A percentile compares a stretch with the other conserved stretches of the same genome.
Evolutionary conservation across 2,329 filamentous ascomycete species (phyloP).

Genomic region (Pseudocercospora fijiensis): DNA sequence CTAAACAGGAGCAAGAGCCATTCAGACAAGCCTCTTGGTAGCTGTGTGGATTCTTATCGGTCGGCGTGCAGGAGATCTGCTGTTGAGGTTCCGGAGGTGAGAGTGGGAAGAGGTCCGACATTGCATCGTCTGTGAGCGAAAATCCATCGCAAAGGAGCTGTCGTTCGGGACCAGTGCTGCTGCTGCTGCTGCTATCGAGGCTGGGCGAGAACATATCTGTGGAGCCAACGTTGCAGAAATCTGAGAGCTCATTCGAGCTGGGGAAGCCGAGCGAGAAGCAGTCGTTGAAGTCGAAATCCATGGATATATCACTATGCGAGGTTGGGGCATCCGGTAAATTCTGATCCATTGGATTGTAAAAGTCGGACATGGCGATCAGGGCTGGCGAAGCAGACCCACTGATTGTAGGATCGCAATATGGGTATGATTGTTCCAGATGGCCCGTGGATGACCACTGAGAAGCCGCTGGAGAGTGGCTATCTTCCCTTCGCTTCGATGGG

Average conservation of each 20-base stretch:
- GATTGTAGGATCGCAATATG: neutral
- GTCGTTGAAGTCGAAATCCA: conserved; percentile 6
- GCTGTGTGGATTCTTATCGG: conserved; percentile 1
- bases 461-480: conserved; percentile 2
- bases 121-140: neutral
- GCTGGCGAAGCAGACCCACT: neutral
- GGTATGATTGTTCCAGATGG: neutral
- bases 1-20: conserved; percentile 1
- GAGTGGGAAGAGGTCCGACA: neutral
- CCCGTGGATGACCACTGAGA: neutral
- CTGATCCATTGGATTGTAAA: conserved; percentile 6
- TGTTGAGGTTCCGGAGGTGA: conserved; percentile 1
- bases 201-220: neutral
- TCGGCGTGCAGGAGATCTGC: neutral
- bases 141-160: conserved; percentile 5
- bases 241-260: neutral
- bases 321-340: neutral
- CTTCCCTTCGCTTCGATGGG: neutral
- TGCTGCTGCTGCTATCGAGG: conserved; percentile 2
- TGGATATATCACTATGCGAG: conserved; percentile 1
- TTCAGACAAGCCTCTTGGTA: neutral
- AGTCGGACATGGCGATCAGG: conserved; percentile 1
- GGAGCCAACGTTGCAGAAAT: conserved; percentile 1
- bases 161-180: neutral
- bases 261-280: conserved; percentile 4